phyloP scores from a whole-genome alignment of 2,329 filamentous ascomycete species.

The Cercospora sp. region DNA sequence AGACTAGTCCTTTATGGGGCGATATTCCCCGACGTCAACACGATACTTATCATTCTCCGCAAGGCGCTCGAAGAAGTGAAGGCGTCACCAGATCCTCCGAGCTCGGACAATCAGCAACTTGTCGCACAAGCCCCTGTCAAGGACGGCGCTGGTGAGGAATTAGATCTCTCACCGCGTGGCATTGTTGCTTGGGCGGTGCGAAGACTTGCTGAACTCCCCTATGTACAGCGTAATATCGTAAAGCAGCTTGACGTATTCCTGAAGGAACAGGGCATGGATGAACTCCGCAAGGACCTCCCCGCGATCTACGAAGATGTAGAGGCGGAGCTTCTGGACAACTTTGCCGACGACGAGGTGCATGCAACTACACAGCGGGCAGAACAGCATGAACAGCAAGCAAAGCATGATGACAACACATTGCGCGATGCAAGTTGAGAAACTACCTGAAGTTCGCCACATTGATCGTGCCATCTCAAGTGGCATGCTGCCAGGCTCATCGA shows the following conservation, averaged over 20 bases:
- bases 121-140: background rate
- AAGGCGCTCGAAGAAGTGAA: constrained; percentile 25
- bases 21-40: constrained; percentile 26
- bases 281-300: constrained; percentile 21
- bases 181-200: constrained; percentile 27
- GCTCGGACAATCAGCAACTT: background rate
- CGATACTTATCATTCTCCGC: constrained; percentile 30
- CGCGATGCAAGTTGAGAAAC: background rate
- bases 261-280: constrained; percentile 19
- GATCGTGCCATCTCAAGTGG: background rate
- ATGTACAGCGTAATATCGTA: constrained; percentile 16
- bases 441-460: too few species aligned
- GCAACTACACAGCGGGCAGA: background rate
- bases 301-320: constrained; percentile 9
- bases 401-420: background rate
- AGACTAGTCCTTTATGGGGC: constrained; percentile 29
- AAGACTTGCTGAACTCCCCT: constrained; percentile 22
- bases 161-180: constrained; percentile 15
- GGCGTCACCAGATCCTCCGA: background rate
- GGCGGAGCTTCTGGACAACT: background rate
- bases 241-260: constrained; percentile 18
- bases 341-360: background rate
- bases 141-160: background rate
- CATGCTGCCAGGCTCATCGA: background rate
- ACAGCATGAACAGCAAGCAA: background rate